phyloP scores from a whole-genome alignment of 1,139 yeast species.

The Diutina rugosa region DNA sequence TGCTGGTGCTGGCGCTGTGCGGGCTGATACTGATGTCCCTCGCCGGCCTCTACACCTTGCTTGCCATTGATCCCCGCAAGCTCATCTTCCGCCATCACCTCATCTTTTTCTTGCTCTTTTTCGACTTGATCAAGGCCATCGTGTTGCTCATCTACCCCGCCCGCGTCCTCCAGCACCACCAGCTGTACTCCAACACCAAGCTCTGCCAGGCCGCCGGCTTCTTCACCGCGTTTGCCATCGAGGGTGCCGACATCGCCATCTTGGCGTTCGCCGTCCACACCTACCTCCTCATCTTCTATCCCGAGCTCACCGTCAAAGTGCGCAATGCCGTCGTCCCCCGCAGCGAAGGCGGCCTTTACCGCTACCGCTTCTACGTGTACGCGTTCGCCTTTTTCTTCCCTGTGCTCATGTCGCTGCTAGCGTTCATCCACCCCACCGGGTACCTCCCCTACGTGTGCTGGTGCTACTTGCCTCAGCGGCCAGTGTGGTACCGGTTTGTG shows the following conservation, averaged over 20 bases:
- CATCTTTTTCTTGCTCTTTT: conserved; percentile 50
- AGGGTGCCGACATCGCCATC: conserved; percentile 83
- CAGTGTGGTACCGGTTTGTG: conserved; percentile 63
- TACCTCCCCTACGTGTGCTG: conserved; percentile 58
- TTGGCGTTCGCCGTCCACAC: conserved; percentile 77
- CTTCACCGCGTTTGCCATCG: conserved; percentile 71
- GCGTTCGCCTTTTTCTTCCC: conserved; percentile 51
- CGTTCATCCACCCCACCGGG: conserved; percentile 42
- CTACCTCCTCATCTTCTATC: conserved; percentile 58
- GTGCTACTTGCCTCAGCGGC: conserved; percentile 69
- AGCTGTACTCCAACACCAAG: conserved; percentile 37
- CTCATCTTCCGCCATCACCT: conserved; percentile 61
- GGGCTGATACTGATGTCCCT: background rate
- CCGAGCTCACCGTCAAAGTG: conserved; percentile 33
- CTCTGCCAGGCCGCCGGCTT: conserved; percentile 74
- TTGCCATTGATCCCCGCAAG: conserved; percentile 49
- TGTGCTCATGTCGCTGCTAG: conserved; percentile 55
- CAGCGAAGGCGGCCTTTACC: conserved; percentile 67
- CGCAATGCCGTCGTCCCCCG: conserved; percentile 14
- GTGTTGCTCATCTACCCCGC: conserved; percentile 63
- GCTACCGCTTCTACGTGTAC: conserved; percentile 47
- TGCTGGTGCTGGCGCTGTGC: conserved; percentile 2
- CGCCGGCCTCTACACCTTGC: conserved; percentile 28
- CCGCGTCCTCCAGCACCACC: conserved; percentile 34
- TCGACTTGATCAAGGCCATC: conserved; percentile 66